Evolutionary conservation across 768 basidiomycete species (phyloP), one percentile per base, ranked within the genome.

Genomic region (Termitomyces heimii): DNA sequence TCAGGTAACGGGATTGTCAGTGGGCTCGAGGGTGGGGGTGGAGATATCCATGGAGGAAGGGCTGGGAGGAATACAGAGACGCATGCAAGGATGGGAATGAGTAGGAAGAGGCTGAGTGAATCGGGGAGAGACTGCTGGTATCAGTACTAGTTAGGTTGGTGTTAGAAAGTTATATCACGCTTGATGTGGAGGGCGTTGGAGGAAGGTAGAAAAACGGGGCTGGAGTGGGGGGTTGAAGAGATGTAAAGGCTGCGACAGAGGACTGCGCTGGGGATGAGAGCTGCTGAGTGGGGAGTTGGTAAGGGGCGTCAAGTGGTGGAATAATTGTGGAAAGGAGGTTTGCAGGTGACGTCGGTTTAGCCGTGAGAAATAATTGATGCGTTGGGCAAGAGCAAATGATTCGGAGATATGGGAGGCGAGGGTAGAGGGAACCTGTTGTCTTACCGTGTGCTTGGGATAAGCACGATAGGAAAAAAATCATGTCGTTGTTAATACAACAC

Each of bases 401-500:
- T 18, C 2, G 47, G 26, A 18, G 45, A 13, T 13, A 49, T 50
- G 2, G 50, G 50, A 12, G 59, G 66, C 1, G 60, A 63, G 1
- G 63, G 40, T 8, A 60, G 63, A 13, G 65, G 65, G 22, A 66
- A 66, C 22, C 56, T 54, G 18, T 34, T 18, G 45, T 28, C 47
- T 22, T 83, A 75, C 88, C 89, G 90, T 8, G 87, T 86, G 20
- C 88, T 81, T 5, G 91, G 89, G 26, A 92, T 82, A 56, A 92
- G 75, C 1, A 86, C 82, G 35, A 92, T 76, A 2, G 91, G 89
- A 4, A 92, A 72, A n/a, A 13, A 92, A 68, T 90, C 91, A 92
- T 1, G 89, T 89, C 10, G 91, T 89, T 7, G 83, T 89, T 31
- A 94, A 73, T 42, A 84, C 84, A 10, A 92, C 85, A 7, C 91